Conservation (phyloP, 1,284 basidiomycete species). For the Irpex sp. region DNA sequence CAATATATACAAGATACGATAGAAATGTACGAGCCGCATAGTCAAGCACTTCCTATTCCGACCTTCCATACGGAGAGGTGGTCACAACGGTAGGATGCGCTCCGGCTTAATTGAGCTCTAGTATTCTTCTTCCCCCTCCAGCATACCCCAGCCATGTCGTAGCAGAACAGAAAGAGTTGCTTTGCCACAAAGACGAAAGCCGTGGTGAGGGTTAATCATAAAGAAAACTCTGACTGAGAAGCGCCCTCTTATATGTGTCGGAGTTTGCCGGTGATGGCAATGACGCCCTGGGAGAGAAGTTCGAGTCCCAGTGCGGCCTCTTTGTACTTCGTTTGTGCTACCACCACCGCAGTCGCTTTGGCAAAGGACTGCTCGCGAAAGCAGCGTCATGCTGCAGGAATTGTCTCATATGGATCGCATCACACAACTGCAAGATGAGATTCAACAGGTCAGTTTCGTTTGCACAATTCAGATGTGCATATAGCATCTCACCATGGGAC, state of each 20-base stretch:
- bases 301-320: background rate
- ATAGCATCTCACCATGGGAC: background rate
- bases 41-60: conserved; percentile 67
- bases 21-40: conserved; percentile 65
- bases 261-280: no score
- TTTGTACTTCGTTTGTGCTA: background rate
- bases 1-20: background rate
- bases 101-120: conserved; percentile 79
- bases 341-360: conserved; percentile 1
- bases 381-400: conserved; percentile 81
- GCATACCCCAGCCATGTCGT: conserved; percentile 46
- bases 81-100: conserved; percentile 39
- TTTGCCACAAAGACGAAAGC: conserved; percentile 29
- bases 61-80: conserved; percentile 18
- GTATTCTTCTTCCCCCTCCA: conserved; percentile 35
- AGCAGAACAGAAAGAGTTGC: conserved; percentile 41
- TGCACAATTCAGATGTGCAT: background rate
- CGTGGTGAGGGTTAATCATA: conserved; percentile 33
- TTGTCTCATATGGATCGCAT: conserved; percentile 86
- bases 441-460: conserved; percentile 58
- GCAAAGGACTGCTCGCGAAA: conserved; percentile 2
- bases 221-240: conserved; percentile 4
- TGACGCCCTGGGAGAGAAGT: no score
- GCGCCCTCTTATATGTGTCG: no score
- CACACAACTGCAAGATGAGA: conserved; percentile 85